A percentile compares a stretch with the other conserved stretches of the same genome.
phyloP scores from a whole-genome alignment of 179 eudicot genomes.

The Beta macrorhiza region DNA sequence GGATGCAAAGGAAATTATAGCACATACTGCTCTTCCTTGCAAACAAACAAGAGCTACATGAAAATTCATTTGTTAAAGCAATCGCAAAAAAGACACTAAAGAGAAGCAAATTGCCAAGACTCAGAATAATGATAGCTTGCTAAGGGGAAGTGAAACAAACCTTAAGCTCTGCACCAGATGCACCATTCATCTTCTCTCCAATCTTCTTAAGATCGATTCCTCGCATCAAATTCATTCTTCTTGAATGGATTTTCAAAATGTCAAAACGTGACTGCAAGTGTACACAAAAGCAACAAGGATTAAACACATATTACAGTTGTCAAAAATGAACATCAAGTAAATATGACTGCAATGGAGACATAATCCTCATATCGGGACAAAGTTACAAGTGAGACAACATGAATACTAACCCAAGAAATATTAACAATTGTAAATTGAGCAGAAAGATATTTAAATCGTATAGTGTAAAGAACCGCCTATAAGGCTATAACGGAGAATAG shows the following conservation, averaged over 20 bases:
- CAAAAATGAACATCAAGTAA: background rate
- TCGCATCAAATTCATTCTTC: constrained; percentile 93
- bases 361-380: background rate
- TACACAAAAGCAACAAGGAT: background rate
- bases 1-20: background rate
- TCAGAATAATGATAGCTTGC: background rate
- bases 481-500: background rate
- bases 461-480: background rate
- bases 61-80: background rate
- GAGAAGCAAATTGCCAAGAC: too few relatives aligned
- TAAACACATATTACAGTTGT: background rate
- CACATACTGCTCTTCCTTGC: background rate
- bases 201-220: constrained; percentile 97
- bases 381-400: background rate
- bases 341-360: background rate
- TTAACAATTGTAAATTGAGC: too few relatives aligned
- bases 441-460: background rate
- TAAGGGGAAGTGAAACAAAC: constrained; percentile 30
- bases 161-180: constrained; percentile 97
- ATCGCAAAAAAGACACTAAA: too few relatives aligned
- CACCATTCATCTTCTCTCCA: constrained; percentile 91
- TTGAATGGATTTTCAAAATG: constrained; percentile 93
- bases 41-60: background rate
- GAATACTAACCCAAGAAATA: background rate
- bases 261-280: constrained; percentile 77